Base-by-base conservation (phyloP, 2,329 filamentous ascomycete species). In the Aaosphaeria arxii region DNA sequence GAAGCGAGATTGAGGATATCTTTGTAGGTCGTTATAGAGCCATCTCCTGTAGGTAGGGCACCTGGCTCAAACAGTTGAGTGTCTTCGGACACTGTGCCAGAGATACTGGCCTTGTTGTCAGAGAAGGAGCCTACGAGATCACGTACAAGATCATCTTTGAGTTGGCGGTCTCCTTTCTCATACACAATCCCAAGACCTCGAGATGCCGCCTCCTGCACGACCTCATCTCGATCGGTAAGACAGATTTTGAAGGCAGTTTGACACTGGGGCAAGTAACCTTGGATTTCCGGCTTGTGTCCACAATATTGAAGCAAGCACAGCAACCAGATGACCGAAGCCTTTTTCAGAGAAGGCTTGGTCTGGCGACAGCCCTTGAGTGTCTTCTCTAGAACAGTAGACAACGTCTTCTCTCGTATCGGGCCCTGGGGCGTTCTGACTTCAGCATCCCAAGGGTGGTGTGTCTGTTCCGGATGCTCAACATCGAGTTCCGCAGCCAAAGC, bases 1-100 rank as follows among this genome's bases (percentile, higher is more conserved):
- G 92, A 89, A n/a, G 94, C 94, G 42, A 99, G 77, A 57, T 81
- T 94, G 70, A 99, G 88, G 56, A 99, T 97, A 63, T 99, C 94
- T 66, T 95, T 96, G 75, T 99, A 99, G 0, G 92, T 97, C 0
- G 90, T 96, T 47, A 97, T 83, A 0, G 91, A 89, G 6, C 91
- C 91, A 55, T 96, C 90, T 4, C 91, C 90, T 0, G 91, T 97
- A 0, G 91, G 91, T 9, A 97, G 72, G 2, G 89, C 89, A 5
- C 94, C 94, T 1, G 89, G 87, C 50, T 97, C 92, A 58, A 97
- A 97, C 1, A 99, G 77, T 67, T 97, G 88, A 0, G 94, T 99
- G 45, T 97, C 90, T 36, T 88, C 84, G 29, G 90, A 88, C 1
- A 99, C 91, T 61, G 89, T 95, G 11, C 83, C 83, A 11, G 82